Evolutionary conservation across 192 early-diverging fungal genomes (phyloP).

Genomic region (Podochytrium sp.): DNA sequence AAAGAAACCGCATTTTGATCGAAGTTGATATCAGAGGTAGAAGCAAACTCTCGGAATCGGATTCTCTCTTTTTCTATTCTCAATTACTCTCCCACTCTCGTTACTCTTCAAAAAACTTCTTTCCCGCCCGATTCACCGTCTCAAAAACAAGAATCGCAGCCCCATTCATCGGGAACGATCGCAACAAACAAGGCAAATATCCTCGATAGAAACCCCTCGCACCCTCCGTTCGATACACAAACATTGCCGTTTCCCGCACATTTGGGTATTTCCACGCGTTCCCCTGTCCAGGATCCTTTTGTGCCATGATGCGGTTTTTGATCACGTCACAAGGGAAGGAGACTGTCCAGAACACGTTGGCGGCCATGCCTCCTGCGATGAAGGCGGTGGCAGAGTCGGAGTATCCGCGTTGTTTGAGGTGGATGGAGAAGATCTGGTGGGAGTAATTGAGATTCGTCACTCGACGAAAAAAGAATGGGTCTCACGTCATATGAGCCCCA

Average conservation of each 20-base stretch:
- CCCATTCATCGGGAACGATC: slow-evolving; percentile 95
- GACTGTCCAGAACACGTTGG: slow-evolving; percentile 89
- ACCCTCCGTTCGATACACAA: slow-evolving; percentile 63
- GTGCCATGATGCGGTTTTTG: slow-evolving; percentile 94
- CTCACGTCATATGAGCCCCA: slow-evolving; percentile 71
- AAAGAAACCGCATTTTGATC: slow-evolving; percentile 1
- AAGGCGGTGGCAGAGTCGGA: slow-evolving; percentile 42
- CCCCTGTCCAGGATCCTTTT: slow-evolving; percentile 52
- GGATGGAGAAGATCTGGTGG: slow-evolving; percentile 56
- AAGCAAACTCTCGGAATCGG: background rate
- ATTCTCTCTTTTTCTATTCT: background rate
- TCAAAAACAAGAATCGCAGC: slow-evolving; percentile 93
- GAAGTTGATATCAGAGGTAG: background rate
- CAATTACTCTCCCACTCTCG: background rate
- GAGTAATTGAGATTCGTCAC: background rate
- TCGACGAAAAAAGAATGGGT: background rate
- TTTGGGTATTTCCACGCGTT: slow-evolving; percentile 57
- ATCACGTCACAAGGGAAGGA: slow-evolving; percentile 84
- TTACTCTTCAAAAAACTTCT: slow-evolving; percentile 13
- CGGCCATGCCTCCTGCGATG: slow-evolving; percentile 72
- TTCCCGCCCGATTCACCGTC: slow-evolving; percentile 41
- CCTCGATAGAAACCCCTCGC: slow-evolving; percentile 87
- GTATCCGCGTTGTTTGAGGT: slow-evolving; percentile 52
- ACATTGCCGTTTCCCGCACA: slow-evolving; percentile 55
- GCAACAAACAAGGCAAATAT: slow-evolving; percentile 85